Evolutionary conservation across 805 yeast species (phyloP), one percentile per base, ranked within the genome.

Genomic region (Barnettozyma populi): DNA sequence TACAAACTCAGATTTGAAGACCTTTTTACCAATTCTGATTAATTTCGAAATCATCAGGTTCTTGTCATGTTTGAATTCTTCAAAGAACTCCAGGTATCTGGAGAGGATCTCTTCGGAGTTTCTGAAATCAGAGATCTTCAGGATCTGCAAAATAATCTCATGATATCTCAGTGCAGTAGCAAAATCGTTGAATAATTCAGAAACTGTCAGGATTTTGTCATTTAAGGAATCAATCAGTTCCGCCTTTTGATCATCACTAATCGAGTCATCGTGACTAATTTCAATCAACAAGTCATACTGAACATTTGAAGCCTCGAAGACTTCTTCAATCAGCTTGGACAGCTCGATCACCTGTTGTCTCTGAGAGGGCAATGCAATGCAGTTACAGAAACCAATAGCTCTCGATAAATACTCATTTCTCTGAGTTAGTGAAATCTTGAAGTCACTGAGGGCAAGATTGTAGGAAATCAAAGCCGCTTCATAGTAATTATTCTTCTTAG

Each of bases 361-460:
- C 59, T 83, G 74, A 49, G 75, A 78, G 27, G 92, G 87, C 23
- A 92, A 85, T 52, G 90, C 80, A 40, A 78, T 81, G 64, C 96
- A 85, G 61, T 88, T 87, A 64, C 96, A 86, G 70, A 88, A 90
- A 3, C 96, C 96, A 64, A 85, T 86, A 1, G 97, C 97, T 55
- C 97, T 77, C 1, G 97, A 87, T 46, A 94, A 71, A 62, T 78
- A 89, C 65, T 90, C 97, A 39, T 92, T 84, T 62, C 99, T 78
- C 57, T 84, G 83, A 35, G 77, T 74, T 49, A 92, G 73, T 34
- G 76, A 69, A 43, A 92, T 71, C 10, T 76, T 75, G 63, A 89
- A 88, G 45, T 80, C 83, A 16, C 95, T 84, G 19, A 81, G 69
- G 0, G 97, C 84, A 48, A 94, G 69, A 6, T 79, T 75, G 57